Conservation (phyloP, 305 asterid genomes). For the Plantago lanceolata region DNA sequence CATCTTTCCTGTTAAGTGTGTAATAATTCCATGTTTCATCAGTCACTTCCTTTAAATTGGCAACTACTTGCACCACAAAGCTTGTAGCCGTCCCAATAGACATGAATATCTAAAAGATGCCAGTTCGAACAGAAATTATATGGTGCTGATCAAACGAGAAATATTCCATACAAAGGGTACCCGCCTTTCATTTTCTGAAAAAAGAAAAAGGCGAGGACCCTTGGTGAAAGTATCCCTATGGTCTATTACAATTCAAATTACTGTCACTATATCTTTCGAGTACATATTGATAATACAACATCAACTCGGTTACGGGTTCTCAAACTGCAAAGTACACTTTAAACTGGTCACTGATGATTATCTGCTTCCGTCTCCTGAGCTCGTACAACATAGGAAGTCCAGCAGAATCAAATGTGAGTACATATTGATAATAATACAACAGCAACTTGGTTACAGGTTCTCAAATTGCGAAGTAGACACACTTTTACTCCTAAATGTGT, state of each 20-base stretch:
- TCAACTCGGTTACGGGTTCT: background rate
- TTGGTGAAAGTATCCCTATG: too few relatives aligned
- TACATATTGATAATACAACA: background rate
- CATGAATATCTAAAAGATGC: too few relatives aligned
- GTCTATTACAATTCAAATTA: background rate
- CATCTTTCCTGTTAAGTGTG: background rate
- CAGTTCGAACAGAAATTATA: too few relatives aligned
- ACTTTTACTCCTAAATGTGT: background rate
- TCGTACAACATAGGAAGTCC: constrained; percentile 63
- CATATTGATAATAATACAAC: background rate
- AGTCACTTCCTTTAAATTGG: background rate
- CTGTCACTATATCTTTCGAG: background rate
- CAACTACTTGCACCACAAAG: background rate
- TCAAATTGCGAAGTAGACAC: background rate
- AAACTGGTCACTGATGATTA: constrained; percentile 27
- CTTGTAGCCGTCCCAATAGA: background rate
- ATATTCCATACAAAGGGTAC: too few relatives aligned
- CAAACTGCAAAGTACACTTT: background rate
- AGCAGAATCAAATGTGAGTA: constrained; percentile 62
- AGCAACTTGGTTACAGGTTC: background rate
- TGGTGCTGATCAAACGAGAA: too few relatives aligned
- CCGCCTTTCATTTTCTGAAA: too few relatives aligned
- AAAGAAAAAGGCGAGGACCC: too few relatives aligned
- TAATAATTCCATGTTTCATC: background rate
- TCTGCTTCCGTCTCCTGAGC: constrained; percentile 53